phyloP scores from a whole-genome alignment of 805 yeast species.

The Candida taoyuanica region DNA sequence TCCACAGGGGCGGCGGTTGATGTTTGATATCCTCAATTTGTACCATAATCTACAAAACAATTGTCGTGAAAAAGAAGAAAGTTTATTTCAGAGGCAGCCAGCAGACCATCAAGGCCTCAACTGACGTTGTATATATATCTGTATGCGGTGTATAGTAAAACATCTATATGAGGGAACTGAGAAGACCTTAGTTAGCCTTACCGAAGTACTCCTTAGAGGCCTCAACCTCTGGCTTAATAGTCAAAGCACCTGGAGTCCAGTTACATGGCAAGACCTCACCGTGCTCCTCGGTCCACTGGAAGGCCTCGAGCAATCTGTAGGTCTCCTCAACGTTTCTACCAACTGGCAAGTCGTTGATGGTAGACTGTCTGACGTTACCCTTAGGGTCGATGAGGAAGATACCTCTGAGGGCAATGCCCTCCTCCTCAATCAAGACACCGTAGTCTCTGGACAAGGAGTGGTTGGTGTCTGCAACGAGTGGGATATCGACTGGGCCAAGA shows the following conservation, averaged over 20 bases:
- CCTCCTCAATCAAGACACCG: constrained; percentile 96
- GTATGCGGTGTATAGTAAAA: no score
- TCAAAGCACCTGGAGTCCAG: constrained; percentile 95
- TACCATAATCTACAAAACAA: no score
- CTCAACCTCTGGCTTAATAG: constrained; percentile 79
- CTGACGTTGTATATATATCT: no score
- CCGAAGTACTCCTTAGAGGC: constrained; percentile 78
- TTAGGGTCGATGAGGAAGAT: constrained; percentile 96
- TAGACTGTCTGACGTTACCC: constrained; percentile 91
- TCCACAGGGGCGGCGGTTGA: no score
- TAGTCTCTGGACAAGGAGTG: constrained; percentile 91
- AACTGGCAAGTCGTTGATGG: constrained; percentile 98
- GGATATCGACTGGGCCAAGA: constrained; percentile 90
- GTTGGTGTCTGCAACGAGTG: constrained; percentile 95
- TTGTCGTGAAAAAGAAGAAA: no score
- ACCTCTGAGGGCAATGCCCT: constrained; percentile 97
- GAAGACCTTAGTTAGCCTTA: constrained; percentile 40
- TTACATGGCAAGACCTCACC: constrained; percentile 99
- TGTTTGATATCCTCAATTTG: no score
- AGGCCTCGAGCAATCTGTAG: constrained; percentile 94
- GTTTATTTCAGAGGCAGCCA: neutral
- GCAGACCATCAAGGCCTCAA: constrained; percentile 2
- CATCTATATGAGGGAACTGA: neutral
- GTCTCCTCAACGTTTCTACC: constrained; percentile 99
- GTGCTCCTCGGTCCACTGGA: constrained; percentile 98